These are phyloP conservation scores for Penicillium crystallinum DNA, from an alignment of 495 filamentous ascomycete species.

Conservation along the genomic window DNA sequence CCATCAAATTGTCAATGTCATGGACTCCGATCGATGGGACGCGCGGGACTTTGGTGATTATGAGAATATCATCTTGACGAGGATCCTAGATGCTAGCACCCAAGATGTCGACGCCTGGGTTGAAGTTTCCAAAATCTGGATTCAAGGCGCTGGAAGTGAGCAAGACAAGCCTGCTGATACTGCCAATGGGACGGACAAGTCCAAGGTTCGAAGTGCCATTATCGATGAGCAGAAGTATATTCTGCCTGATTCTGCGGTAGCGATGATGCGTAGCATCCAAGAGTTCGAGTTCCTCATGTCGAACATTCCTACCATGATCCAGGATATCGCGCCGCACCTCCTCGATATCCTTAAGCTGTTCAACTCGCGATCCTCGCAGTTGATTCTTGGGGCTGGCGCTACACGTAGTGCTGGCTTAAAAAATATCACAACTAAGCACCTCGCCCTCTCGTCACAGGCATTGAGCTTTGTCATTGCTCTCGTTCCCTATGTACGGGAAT, in stretches of 20 bases:
- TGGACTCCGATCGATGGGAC: slow-evolving; percentile 90
- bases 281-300: slow-evolving; percentile 77
- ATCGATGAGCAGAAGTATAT: slow-evolving; percentile 84
- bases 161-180: slow-evolving; percentile 28
- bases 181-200: slow-evolving; percentile 56
- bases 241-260: slow-evolving; percentile 73
- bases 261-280: slow-evolving; percentile 74
- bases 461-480: slow-evolving; percentile 81
- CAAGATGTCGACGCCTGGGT: slow-evolving; percentile 73
- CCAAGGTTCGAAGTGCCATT: slow-evolving; percentile 65
- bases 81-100: slow-evolving; percentile 74
- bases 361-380: slow-evolving; percentile 88
- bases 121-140: slow-evolving; percentile 66
- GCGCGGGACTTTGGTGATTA: slow-evolving; percentile 75
- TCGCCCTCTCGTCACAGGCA: slow-evolving; percentile 87
- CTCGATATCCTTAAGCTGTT: slow-evolving; percentile 79
- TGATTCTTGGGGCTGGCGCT: slow-evolving; percentile 92
- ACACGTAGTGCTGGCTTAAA: slow-evolving; percentile 86
- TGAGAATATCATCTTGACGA: slow-evolving; percentile 56
- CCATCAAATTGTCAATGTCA: slow-evolving; percentile 70
- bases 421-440: slow-evolving; percentile 94
- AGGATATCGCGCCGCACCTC: slow-evolving; percentile 69
- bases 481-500: slow-evolving; percentile 88
- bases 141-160: slow-evolving; percentile 33
- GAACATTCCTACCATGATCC: slow-evolving; percentile 79